Evolutionary conservation across 257 asterid species (phyloP).

Genomic region (Echites panduratus): DNA sequence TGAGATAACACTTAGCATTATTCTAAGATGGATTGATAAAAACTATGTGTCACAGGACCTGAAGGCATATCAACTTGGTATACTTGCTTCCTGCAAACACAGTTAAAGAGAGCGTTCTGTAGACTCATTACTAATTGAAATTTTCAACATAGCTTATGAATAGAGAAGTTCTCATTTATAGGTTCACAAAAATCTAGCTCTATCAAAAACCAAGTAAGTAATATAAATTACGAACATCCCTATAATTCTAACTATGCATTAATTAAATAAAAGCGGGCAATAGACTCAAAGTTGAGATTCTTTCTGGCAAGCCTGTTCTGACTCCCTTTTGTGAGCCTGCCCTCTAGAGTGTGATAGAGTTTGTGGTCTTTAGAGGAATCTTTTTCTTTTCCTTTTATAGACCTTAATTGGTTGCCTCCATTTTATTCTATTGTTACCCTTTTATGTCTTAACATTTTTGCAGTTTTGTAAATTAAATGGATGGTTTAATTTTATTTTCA

Average conservation of each 20-base stretch:
- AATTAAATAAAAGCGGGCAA: no score
- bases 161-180: no score
- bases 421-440: background rate
- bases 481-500: no score
- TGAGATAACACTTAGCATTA: background rate
- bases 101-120: background rate
- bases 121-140: no score
- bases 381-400: background rate
- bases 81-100: background rate
- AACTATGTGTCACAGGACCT: background rate
- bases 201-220: no score
- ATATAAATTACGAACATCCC: no score
- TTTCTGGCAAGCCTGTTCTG: background rate
- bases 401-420: background rate
- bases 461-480: no score
- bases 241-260: background rate
- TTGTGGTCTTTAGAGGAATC: background rate
- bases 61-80: background rate
- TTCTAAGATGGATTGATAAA: background rate
- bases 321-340: background rate
- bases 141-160: no score
- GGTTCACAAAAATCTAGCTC: no score
- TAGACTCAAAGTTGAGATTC: background rate
- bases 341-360: background rate
- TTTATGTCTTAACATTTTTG: background rate